A percentile compares a stretch with the other conserved stretches of the same genome.
Evolutionary conservation across 371 early-diverging fungal genomes (phyloP).

Genomic region (Syncephalastrum contaminatum): DNA sequence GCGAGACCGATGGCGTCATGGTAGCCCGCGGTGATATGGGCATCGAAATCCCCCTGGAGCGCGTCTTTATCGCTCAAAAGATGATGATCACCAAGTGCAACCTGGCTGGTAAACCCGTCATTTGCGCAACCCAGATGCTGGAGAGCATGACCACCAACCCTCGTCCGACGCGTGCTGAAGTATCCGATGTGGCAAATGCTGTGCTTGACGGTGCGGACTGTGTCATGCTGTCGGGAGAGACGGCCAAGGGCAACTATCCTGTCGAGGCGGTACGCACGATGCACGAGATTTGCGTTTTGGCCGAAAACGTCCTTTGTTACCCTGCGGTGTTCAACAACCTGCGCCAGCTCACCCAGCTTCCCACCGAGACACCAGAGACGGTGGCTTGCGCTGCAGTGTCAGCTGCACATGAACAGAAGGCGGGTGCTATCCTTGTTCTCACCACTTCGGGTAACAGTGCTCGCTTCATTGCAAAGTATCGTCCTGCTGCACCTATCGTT

Average conservation of each 20-base stretch:
- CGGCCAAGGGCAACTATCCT: constrained; percentile 91
- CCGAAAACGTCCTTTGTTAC: constrained; percentile 79
- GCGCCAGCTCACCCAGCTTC: constrained; percentile 67
- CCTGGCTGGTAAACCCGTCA: constrained; percentile 93
- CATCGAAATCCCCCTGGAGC: constrained; percentile 93
- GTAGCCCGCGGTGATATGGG: constrained; percentile 99
- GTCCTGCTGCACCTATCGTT: constrained; percentile 89
- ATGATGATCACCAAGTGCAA: constrained; percentile 96
- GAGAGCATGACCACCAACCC: constrained; percentile 97
- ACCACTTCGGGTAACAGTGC: constrained; percentile 84
- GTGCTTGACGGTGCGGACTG: constrained; percentile 96
- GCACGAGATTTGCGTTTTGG: constrained; percentile 72
- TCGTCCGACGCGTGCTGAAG: constrained; percentile 98
- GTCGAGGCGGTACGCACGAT: constrained; percentile 76
- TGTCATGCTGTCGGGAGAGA: constrained; percentile 99
- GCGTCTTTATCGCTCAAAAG: constrained; percentile 95
- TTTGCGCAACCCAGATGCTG: constrained; percentile 99
- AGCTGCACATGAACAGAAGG: constrained; percentile 83
- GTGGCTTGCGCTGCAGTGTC: constrained; percentile 94
- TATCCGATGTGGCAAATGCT: constrained; percentile 98
- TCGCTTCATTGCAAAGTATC: constrained; percentile 92
- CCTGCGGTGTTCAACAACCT: constrained; percentile 81
- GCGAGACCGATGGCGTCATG: constrained; percentile 97
- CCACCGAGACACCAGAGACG: constrained; percentile 87
- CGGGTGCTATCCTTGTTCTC: constrained; percentile 87